These are phyloP conservation scores for Ophiosphaerella narmari DNA, from an alignment of 2,329 filamentous ascomycete genomes.

Conservation along the genomic window DNA sequence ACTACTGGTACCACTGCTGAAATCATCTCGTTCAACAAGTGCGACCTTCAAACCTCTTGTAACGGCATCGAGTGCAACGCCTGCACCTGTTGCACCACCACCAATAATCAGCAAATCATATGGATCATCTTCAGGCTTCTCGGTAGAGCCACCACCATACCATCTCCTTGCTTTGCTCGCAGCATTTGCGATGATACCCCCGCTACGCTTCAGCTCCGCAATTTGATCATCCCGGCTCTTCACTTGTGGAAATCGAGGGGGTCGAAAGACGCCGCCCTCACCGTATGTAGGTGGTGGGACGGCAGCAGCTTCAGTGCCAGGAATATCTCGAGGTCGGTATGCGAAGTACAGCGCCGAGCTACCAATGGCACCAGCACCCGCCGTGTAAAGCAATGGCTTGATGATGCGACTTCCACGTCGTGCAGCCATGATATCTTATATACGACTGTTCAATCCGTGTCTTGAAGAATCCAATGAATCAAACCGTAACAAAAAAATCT, in stretches of 20 bases:
- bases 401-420: constrained; percentile 53
- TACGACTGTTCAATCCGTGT: constrained; percentile 1
- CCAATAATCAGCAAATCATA: constrained; percentile 82
- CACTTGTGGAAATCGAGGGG: constrained; percentile 67
- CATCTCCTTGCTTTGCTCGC: constrained; percentile 49
- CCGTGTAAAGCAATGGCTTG: constrained; percentile 63
- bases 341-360: constrained; percentile 64
- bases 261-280: constrained; percentile 68
- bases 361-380: constrained; percentile 58
- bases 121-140: constrained; percentile 53
- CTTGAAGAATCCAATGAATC: not conserved
- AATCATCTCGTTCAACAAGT: constrained; percentile 81
- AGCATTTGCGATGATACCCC: constrained; percentile 44
- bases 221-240: constrained; percentile 69
- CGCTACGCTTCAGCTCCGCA: constrained; percentile 60
- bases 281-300: constrained; percentile 73
- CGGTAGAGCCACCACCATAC: constrained; percentile 40
- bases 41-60: constrained; percentile 80
- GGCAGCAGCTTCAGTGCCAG: constrained; percentile 68
- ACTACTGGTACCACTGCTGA: constrained; percentile 79
- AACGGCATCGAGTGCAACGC: constrained; percentile 79
- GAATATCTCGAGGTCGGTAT: constrained; percentile 73
- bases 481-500: too few relatives aligned
- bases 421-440: constrained; percentile 36
- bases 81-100: constrained; percentile 77